Evolutionary conservation across 163 green algal genomes (phyloP).

Genomic region (Trebouxia gelatinosa): DNA sequence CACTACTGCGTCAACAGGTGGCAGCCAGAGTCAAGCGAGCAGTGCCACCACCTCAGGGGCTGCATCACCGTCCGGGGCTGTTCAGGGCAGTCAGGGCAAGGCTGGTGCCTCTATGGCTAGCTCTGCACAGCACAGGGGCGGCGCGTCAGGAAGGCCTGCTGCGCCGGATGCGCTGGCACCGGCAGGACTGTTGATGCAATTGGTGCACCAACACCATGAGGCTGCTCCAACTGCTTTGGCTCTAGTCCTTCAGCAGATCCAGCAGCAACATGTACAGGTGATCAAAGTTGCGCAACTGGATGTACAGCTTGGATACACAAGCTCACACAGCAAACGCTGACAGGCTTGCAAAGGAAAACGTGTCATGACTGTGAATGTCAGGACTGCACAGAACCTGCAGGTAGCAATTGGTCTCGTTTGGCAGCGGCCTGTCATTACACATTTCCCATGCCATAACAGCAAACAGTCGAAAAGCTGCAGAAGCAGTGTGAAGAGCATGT

Average conservation of each 20-base stretch:
- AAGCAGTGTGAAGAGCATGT: neutral
- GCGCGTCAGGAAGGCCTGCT: neutral
- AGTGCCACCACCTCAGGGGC: neutral
- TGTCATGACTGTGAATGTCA: neutral
- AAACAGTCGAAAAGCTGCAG: neutral
- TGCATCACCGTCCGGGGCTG: neutral
- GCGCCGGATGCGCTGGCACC: neutral
- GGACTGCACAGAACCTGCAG: too few species aligned
- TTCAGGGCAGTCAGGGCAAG: neutral
- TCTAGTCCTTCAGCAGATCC: slow-evolving; percentile 28
- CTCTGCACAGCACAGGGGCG: slow-evolving; percentile 5
- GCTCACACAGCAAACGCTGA: neutral
- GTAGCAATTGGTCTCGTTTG: too few species aligned
- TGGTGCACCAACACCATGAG: slow-evolving; percentile 21
- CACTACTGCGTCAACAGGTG: neutral
- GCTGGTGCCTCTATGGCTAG: neutral
- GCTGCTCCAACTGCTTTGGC: slow-evolving; percentile 10
- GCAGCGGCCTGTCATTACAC: neutral
- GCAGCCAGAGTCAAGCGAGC: neutral
- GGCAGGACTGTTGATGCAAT: slow-evolving; percentile 16
- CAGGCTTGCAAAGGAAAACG: neutral
- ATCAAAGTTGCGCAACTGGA: neutral
- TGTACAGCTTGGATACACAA: neutral
- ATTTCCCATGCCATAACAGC: neutral
- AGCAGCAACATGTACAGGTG: slow-evolving; percentile 13